Evolutionary conservation across 2,329 filamentous ascomycete genomes (phyloP).

Genomic region (Furcasterigmium sp.): DNA sequence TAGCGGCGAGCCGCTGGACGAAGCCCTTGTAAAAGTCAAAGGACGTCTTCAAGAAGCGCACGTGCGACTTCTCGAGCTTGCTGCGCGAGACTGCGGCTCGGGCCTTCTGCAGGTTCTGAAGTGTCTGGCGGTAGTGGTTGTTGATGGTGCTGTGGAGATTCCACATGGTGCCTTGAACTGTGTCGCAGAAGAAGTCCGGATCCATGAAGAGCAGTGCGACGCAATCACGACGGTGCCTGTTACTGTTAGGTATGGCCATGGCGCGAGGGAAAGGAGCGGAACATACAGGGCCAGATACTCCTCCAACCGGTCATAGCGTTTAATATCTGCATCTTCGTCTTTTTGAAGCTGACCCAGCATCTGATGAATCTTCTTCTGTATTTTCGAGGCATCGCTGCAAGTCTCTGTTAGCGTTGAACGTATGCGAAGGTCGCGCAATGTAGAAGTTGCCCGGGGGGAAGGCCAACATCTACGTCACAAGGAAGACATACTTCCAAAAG

Average conservation of each 20-base stretch:
- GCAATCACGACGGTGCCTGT: slow-evolving; percentile 65
- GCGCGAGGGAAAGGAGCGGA: not conserved
- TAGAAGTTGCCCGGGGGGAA: too few species aligned
- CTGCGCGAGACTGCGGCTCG: slow-evolving; percentile 59
- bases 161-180: slow-evolving; percentile 73
- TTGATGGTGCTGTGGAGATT: slow-evolving; percentile 73
- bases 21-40: slow-evolving; percentile 86
- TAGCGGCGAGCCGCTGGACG: slow-evolving; percentile 67
- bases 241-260: slow-evolving; percentile 6
- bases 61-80: slow-evolving; percentile 76
- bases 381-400: slow-evolving; percentile 34
- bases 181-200: slow-evolving; percentile 56
- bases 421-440: not conserved
- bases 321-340: slow-evolving; percentile 27
- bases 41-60: slow-evolving; percentile 79
- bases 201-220: slow-evolving; percentile 69
- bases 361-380: slow-evolving; percentile 35
- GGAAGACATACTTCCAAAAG: slow-evolving; percentile 1
- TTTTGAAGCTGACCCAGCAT: slow-evolving; percentile 36
- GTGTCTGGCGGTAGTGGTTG: slow-evolving; percentile 66
- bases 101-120: slow-evolving; percentile 49
- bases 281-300: slow-evolving; percentile 35
- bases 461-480: not conserved
- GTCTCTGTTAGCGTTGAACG: slow-evolving; percentile 6
- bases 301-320: slow-evolving; percentile 38